phyloP scores from a whole-genome alignment of 2,329 filamentous ascomycete species.

The Didymella pinodella region DNA sequence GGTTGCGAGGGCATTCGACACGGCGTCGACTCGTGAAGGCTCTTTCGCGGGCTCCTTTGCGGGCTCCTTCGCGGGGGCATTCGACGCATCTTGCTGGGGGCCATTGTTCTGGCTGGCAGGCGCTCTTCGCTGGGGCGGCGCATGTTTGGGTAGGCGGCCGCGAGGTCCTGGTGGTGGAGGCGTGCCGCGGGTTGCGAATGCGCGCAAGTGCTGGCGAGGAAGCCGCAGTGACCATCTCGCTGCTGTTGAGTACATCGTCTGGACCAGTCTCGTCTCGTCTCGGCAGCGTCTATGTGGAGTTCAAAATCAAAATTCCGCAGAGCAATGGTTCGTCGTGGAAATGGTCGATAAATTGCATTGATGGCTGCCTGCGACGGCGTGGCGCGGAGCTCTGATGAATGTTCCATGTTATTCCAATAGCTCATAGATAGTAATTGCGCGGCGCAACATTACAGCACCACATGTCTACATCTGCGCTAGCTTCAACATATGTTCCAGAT shows the following conservation, averaged over 20 bases:
- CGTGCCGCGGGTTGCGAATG: conserved; percentile 35
- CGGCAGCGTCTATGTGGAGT: neutral
- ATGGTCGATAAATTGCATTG: neutral
- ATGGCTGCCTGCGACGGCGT: conserved; percentile 5
- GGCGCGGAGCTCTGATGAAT: conserved; percentile 2
- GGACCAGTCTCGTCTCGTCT: no score
- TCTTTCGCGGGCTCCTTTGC: conserved; percentile 22
- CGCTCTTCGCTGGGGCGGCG: conserved; percentile 22
- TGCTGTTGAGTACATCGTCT: conserved; percentile 33
- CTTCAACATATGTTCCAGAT: no score
- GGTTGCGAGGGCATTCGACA: conserved; percentile 56
- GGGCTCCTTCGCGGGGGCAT: conserved; percentile 10
- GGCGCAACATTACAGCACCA: conserved; percentile 13
- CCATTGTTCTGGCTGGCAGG: conserved; percentile 21
- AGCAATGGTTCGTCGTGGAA: neutral
- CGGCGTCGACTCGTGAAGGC: conserved; percentile 51
- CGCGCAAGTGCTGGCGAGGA: conserved; percentile 34
- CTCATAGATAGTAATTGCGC: neutral
- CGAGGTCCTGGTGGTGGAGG: conserved; percentile 32
- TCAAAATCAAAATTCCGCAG: neutral
- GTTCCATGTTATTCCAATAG: conserved; percentile 13
- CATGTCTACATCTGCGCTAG: neutral
- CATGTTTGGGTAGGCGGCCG: conserved; percentile 34
- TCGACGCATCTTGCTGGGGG: conserved; percentile 23
- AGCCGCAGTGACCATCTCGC: conserved; percentile 41